Evolutionary conservation across 257 asterid species (phyloP).

Genomic region (Solanum chilense): DNA sequence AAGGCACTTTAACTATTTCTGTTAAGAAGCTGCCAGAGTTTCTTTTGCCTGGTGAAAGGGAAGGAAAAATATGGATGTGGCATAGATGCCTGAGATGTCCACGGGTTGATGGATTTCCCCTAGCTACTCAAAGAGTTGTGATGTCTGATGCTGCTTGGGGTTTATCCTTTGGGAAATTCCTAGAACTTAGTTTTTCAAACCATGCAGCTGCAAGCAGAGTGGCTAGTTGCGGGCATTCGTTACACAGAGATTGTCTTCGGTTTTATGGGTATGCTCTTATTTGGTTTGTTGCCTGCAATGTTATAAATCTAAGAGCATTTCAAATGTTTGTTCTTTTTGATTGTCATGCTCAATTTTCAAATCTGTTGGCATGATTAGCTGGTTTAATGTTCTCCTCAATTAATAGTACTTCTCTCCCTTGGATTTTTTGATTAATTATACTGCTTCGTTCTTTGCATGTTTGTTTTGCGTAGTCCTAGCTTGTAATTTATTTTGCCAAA

Average conservation of each 20-base stretch:
- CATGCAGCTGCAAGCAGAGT: constrained; percentile 99
- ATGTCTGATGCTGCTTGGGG: constrained; percentile 99
- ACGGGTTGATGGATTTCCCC: constrained; percentile 71
- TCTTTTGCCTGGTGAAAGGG: constrained; percentile 68
- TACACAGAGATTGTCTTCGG: constrained; percentile 95
- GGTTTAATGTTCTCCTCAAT: not conserved
- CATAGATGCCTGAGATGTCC: constrained; percentile 96
- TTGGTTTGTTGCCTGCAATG: not conserved
- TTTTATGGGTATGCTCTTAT: constrained; percentile 71
- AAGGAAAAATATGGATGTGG: constrained; percentile 99
- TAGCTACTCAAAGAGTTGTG: constrained; percentile 82
- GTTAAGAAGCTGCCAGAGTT: constrained; percentile 82
- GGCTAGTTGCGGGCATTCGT: constrained; percentile 98
- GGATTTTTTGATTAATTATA: not conserved
- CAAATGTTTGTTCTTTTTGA: not conserved
- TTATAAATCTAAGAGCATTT: not conserved
- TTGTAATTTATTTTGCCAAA: not conserved
- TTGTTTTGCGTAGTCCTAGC: not conserved
- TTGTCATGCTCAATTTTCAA: not conserved
- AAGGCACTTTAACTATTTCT: constrained; percentile 88
- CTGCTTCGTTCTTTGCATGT: not conserved
- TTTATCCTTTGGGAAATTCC: constrained; percentile 88
- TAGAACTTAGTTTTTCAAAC: constrained; percentile 95
- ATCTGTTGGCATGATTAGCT: not conserved
- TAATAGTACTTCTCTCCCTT: not conserved